Conservation (phyloP, 169 alveolate species). For the Perkinsus olseni region DNA sequence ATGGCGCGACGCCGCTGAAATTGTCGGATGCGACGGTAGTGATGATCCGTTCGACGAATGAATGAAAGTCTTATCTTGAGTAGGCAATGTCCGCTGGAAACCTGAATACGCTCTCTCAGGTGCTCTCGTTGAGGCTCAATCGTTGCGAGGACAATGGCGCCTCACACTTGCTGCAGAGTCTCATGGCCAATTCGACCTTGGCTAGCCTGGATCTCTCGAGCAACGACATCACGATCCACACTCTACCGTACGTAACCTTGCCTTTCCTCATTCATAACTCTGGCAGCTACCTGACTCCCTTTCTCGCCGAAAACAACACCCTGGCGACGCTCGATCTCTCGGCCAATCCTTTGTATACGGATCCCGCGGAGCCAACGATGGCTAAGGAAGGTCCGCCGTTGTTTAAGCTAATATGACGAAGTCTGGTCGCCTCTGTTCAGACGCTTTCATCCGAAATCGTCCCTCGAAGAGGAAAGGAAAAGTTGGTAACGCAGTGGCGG, state of each 20-base stretch:
- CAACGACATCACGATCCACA: conserved; percentile 29
- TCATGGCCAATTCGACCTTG: conserved; percentile 28
- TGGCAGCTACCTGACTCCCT: background rate
- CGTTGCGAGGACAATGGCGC: conserved; percentile 36
- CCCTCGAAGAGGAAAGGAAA: background rate
- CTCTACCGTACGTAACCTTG: conserved; percentile 17
- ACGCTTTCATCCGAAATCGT: background rate
- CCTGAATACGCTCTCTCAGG: background rate
- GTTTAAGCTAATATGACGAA: background rate
- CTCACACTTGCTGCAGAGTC: background rate
- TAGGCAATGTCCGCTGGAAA: too few species aligned
- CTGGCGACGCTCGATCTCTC: conserved; percentile 19
- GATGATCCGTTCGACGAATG: too few species aligned
- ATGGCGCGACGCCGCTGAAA: too few species aligned
- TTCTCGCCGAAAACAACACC: conserved; percentile 22
- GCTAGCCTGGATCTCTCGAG: conserved; percentile 21
- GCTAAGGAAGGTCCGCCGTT: background rate
- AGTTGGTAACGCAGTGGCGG: background rate
- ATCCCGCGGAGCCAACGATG: background rate
- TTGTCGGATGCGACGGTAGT: too few species aligned
- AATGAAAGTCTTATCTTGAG: too few species aligned
- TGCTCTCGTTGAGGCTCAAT: conserved; percentile 23
- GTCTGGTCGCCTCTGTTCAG: background rate
- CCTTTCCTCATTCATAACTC: background rate
- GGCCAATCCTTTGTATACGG: conserved; percentile 16